Evolutionary conservation across 164 flowering plant genomes (phyloP).

Genomic region (Cinnamomum micranthum): DNA sequence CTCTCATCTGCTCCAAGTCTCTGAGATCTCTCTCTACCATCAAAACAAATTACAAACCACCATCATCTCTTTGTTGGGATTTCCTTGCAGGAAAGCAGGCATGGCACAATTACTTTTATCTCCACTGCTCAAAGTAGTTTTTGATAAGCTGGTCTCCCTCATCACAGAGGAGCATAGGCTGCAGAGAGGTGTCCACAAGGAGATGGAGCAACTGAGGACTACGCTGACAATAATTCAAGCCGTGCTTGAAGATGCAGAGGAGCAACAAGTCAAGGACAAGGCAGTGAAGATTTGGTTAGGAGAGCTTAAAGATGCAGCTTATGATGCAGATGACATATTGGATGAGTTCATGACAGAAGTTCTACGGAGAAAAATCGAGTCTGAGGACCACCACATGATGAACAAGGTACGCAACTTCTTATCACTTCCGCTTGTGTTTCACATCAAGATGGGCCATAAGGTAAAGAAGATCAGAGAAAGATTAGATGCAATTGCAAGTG

Average conservation of each 20-base stretch:
- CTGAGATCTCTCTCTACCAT: background rate
- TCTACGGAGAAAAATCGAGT: background rate
- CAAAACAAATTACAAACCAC: background rate
- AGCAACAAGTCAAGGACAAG: background rate
- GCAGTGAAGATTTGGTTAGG: conserved; percentile 2
- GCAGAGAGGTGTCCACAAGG: background rate
- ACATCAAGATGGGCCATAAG: background rate
- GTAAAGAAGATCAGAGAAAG: conserved; percentile 2
- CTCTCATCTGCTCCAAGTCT: background rate
- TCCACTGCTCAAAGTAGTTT: background rate
- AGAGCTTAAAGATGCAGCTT: conserved; percentile 6
- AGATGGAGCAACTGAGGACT: background rate
- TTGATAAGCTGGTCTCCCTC: background rate
- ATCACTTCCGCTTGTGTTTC: background rate
- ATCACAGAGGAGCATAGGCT: background rate
- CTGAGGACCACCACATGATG: background rate
- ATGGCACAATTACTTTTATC: background rate
- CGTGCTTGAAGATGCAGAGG: conserved; percentile 9
- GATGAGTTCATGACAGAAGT: conserved; percentile 4
- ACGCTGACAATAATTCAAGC: background rate
- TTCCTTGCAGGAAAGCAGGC: background rate
- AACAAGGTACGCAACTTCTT: conserved; percentile 4
- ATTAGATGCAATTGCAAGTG: background rate
- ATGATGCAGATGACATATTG: conserved; percentile 10
- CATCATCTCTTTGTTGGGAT: background rate